Evolutionary conservation across 306 rosid genomes (phyloP), one percentile per base, ranked within the genome.

Genomic region (barrel medic (Medicago truncatula)): DNA sequence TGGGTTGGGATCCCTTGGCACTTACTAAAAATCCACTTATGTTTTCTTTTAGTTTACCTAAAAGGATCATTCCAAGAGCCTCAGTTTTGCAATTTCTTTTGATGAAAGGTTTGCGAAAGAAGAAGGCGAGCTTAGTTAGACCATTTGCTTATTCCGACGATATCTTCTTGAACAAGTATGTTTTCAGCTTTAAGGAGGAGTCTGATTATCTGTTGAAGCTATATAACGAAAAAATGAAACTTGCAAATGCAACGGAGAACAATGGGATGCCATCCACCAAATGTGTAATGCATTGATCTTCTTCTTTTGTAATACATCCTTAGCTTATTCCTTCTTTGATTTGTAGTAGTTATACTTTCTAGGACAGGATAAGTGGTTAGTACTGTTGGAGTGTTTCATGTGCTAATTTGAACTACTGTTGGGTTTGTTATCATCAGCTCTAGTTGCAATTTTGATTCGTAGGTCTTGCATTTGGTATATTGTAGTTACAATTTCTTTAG

Each of bases 51-150:
- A 86, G 92, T 79, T 75, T 88, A 66, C 78, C 82, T 53, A 77
- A 67, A 67, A 83, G 86, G 67, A 23, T 85, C 52, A 50, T 85
- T 44, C 91, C 87, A 0, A 77, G 88, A 78, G 76, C 79, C 78
- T 78, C 49, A 0, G 85, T 82, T 44, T 3, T 80, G 31, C 56
- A 58, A 57, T 74, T 38, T 82, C 73, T 87, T 70, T 11, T 67
- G 20, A 80, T 79, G 4, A 47, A 76, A 63, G 88, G 88, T 53
- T 78, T 87, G 83, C 41, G 78, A 1, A 71, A 36, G 40, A 58
- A 77, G 63, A 15, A 47, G 4, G 5, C 74, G 1, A 52, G 75
- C 69, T 57, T 80, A 65, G 4, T 5, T 56, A 8, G 20, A 2
- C 77, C 80, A 7, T 71, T 79, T 67, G 4, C 0, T 6, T 9